Base-by-base conservation (phyloP, 176 grass and related monocot genomes). In the Oryza nivara region DNA sequence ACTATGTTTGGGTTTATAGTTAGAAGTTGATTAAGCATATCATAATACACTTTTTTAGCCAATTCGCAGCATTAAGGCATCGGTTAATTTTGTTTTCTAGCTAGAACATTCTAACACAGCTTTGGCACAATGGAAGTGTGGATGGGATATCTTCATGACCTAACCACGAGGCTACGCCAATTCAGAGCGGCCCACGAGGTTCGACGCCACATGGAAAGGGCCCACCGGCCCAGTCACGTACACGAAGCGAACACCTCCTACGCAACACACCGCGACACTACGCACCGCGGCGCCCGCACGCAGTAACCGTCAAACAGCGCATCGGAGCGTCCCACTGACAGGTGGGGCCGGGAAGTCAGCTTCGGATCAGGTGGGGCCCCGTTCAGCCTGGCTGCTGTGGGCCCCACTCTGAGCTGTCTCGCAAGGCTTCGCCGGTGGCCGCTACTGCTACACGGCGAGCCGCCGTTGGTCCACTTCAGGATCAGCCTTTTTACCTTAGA, bases 331-430 rank as follows among this genome's bases (percentile, higher is more conserved):
- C 66, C 3, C 7, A 40, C 64, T 30, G 51, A 51, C 28, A 72
- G 41, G 73, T 78, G 74, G 74, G 45, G 30, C 43, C 9, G 2
- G 0, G 48, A 65, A 12, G 5, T 0, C 9, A 58, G 9, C 10
- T 40, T 45, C 11, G 11, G 64, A 70, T 86, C 19, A 4, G 60
- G 45, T 13, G 41, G 46, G 41, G 40, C 38, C 65, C 11, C 1
- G 15, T 35, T 69, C 68, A 91, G 75, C 89, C 87, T 82, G 56
- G 47, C 69, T 1, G 3, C 30, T 38, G 9, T 6, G 70, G 79
- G 74, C 19, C 86, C 83, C 86, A 46, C 67, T 25, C 17, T 81
- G 79, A 91, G 83, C 80, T 89, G 83, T 91, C 83, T 72, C 9
- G 71, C 70, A 58, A n/a, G 49, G 36, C 30, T 45, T 30, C 41